phyloP scores from a whole-genome alignment of 192 early-diverging fungal species.

The Rhizophagus clarus region DNA sequence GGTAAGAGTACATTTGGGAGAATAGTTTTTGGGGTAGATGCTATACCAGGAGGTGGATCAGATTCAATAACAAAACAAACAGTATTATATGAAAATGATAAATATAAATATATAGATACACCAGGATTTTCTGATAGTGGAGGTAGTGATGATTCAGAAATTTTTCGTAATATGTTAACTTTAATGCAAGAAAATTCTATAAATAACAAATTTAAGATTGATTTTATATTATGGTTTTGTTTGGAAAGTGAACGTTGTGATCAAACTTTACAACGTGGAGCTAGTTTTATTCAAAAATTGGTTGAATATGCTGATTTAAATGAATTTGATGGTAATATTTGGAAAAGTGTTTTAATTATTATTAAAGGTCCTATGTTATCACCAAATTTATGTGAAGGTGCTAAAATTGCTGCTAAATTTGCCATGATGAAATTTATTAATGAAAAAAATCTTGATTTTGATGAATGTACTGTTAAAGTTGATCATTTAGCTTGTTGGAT shows the following conservation, averaged over 20 bases:
- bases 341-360: neutral
- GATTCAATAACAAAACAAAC: neutral
- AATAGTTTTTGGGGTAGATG: neutral
- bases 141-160: neutral
- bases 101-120: neutral
- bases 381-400: neutral
- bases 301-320: neutral
- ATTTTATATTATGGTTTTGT: slow-evolving; percentile 10
- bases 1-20: neutral
- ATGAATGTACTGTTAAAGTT: neutral
- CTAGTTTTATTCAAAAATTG: slow-evolving; percentile 7
- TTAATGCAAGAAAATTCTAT: neutral
- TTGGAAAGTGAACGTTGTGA: slow-evolving; percentile 10
- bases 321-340: neutral
- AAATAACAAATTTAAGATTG: slow-evolving; percentile 10
- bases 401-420: neutral
- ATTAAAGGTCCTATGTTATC: neutral
- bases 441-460: neutral
- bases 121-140: slow-evolving; percentile 2
- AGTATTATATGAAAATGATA: neutral
- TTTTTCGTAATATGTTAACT: neutral
- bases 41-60: neutral
- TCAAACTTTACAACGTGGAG: slow-evolving; percentile 10
- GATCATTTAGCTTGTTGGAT: neutral
- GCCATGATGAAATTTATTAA: neutral